These are phyloP conservation scores for Salix koriyanagi DNA, from an alignment of 345 rosid species.

Conservation along the genomic window DNA sequence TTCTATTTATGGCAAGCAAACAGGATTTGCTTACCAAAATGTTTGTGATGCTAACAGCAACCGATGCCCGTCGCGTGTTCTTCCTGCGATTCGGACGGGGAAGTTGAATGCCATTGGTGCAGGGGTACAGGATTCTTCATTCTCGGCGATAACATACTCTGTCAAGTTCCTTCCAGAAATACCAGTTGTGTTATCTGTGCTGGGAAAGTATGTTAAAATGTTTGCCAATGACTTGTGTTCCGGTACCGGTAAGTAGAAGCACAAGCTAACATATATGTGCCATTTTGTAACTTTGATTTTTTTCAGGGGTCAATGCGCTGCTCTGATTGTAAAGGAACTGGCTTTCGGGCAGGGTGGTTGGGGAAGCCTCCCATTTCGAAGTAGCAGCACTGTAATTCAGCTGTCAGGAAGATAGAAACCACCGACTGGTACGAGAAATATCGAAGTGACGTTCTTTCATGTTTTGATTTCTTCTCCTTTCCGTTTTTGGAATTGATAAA, in stretches of 20 bases:
- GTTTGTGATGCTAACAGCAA: slow-evolving; percentile 47
- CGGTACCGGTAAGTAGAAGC: too few relatives aligned
- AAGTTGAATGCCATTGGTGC: slow-evolving; percentile 88
- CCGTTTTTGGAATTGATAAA: background rate
- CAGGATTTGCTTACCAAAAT: background rate
- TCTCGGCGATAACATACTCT: slow-evolving; percentile 84
- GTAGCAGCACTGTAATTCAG: slow-evolving; percentile 15
- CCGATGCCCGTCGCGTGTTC: slow-evolving; percentile 71
- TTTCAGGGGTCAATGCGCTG: slow-evolving; percentile 68
- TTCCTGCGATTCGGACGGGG: slow-evolving; percentile 64
- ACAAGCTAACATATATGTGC: background rate
- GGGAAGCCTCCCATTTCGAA: slow-evolving; percentile 55
- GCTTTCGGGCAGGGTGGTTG: slow-evolving; percentile 97
- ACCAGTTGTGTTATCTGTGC: slow-evolving; percentile 75
- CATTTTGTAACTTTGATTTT: background rate
- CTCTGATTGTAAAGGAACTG: slow-evolving; percentile 81
- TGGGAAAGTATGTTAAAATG: slow-evolving; percentile 52
- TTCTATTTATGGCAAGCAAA: background rate
- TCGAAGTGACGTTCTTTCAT: background rate
- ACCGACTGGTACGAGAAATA: background rate
- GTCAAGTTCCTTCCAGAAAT: slow-evolving; percentile 88
- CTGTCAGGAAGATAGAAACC: background rate
- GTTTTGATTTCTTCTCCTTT: background rate
- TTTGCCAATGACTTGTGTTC: background rate
- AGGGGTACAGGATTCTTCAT: slow-evolving; percentile 90